Conservation (phyloP, 31 red algal genomes). For the Asparagopsis taxiformis region DNA sequence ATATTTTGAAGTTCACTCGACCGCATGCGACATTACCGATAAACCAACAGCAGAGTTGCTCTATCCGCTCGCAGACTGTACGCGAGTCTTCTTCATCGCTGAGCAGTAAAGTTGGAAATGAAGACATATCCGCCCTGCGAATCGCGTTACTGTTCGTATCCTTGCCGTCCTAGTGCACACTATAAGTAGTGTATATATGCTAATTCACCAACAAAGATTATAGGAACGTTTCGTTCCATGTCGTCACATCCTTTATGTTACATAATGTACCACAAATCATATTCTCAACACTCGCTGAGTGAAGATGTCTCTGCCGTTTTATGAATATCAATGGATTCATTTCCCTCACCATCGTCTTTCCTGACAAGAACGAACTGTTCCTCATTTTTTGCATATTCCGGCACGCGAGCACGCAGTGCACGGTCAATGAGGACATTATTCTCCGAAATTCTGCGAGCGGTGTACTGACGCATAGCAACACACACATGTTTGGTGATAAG, state of each 20-base stretch:
- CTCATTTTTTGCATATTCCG: slow-evolving; percentile 66
- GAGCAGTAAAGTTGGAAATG: not conserved
- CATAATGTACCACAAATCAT: no score
- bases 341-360: slow-evolving; percentile 43
- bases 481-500: slow-evolving; percentile 91
- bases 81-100: slow-evolving; percentile 22
- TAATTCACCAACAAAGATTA: no score
- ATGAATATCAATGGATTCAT: slow-evolving; percentile 52
- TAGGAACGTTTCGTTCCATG: no score
- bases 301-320: slow-evolving; percentile 22
- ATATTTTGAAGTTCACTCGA: slow-evolving; percentile 14
- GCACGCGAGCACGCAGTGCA: slow-evolving; percentile 57
- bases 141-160: no score
- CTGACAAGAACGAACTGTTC: slow-evolving; percentile 64
- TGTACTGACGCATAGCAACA: slow-evolving; percentile 84
- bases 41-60: slow-evolving; percentile 19
- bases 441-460: slow-evolving; percentile 72
- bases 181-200: no score
- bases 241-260: no score
- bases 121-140: not conserved
- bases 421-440: slow-evolving; percentile 83
- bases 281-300: no score
- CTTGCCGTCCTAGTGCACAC: no score
- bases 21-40: slow-evolving; percentile 18
- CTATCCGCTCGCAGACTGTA: slow-evolving; percentile 22